Conservation (phyloP, 495 filamentous ascomycete species). For the Aspergillus cristatus region DNA sequence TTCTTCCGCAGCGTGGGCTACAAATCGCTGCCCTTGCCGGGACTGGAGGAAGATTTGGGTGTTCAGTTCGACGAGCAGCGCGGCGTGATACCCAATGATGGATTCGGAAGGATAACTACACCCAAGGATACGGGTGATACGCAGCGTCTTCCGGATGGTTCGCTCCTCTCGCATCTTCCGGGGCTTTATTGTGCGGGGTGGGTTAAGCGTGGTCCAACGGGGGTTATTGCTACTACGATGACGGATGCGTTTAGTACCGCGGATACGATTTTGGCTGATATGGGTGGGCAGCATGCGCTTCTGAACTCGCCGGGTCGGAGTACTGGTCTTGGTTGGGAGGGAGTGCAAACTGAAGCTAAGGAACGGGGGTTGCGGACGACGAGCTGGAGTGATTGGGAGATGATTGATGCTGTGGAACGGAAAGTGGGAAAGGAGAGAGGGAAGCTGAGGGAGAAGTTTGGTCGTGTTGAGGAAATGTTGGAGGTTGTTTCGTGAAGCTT, state of each 20-base stretch:
- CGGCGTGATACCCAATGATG: conserved; percentile 82
- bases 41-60: conserved; percentile 59
- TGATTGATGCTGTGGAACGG: conserved; percentile 72
- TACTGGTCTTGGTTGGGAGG: conserved; percentile 66
- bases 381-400: conserved; percentile 77
- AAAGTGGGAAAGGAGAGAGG: conserved; percentile 54
- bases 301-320: conserved; percentile 32
- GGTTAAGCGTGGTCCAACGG: conserved; percentile 92
- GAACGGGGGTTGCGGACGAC: conserved; percentile 39
- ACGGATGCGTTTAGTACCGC: conserved; percentile 86
- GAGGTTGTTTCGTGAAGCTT: conserved; percentile 30
- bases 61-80: conserved; percentile 65
- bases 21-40: conserved; percentile 65
- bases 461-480: conserved; percentile 70
- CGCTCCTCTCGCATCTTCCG: conserved; percentile 45
- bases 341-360: conserved; percentile 47
- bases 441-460: conserved; percentile 82
- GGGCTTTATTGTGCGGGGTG: conserved; percentile 92
- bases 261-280: conserved; percentile 69
- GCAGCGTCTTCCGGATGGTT: conserved; percentile 24
- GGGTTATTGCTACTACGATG: conserved; percentile 95
- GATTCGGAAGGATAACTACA: conserved; percentile 59
- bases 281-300: conserved; percentile 38
- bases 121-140: conserved; percentile 13
- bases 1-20: conserved; percentile 93